Evolutionary conservation across 139 green algal species (phyloP).

Genomic region (Ettlia oleoabundans): DNA sequence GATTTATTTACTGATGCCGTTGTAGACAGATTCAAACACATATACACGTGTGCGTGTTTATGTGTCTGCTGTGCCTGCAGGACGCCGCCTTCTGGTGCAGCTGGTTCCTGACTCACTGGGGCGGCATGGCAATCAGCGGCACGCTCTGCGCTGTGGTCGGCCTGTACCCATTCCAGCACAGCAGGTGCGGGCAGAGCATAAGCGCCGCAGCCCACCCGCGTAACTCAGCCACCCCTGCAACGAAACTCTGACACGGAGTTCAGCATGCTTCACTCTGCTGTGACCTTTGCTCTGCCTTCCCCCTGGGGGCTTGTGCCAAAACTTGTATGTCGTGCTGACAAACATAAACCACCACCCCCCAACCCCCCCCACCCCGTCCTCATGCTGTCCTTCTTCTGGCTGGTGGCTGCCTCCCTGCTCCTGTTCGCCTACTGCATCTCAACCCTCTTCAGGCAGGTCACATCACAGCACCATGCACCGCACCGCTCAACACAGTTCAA

Average conservation of each 20-base stretch:
- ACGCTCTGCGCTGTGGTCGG: conserved; percentile 64
- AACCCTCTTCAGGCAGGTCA: conserved; percentile 79
- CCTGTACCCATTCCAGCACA: conserved; percentile 61
- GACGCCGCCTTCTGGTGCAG: conserved; percentile 73
- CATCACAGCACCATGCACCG: too few relatives aligned
- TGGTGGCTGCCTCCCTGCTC: conserved; percentile 69
- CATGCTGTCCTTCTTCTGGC: conserved; percentile 75
- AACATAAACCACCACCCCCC: neutral
- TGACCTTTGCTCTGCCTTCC: too few relatives aligned
- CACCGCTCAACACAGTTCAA: too few relatives aligned
- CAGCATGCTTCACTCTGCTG: too few relatives aligned
- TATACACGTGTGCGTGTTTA: too few relatives aligned
- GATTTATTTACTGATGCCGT: too few relatives aligned
- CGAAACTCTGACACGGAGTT: too few relatives aligned
- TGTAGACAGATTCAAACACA: too few relatives aligned
- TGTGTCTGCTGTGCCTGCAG: conserved; percentile 72
- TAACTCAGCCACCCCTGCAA: neutral
- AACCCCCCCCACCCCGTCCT: conserved; percentile 18
- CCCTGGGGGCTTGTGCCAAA: too few relatives aligned
- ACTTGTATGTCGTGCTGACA: too few relatives aligned
- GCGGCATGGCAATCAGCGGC: conserved; percentile 59
- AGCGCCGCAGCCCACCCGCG: neutral
- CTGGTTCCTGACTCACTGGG: conserved; percentile 76
- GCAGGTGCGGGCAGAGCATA: neutral
- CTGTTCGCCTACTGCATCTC: conserved; percentile 72